phyloP scores from a whole-genome alignment of 2,329 filamentous ascomycete genomes.

The Decorospora gaudefroyi region DNA sequence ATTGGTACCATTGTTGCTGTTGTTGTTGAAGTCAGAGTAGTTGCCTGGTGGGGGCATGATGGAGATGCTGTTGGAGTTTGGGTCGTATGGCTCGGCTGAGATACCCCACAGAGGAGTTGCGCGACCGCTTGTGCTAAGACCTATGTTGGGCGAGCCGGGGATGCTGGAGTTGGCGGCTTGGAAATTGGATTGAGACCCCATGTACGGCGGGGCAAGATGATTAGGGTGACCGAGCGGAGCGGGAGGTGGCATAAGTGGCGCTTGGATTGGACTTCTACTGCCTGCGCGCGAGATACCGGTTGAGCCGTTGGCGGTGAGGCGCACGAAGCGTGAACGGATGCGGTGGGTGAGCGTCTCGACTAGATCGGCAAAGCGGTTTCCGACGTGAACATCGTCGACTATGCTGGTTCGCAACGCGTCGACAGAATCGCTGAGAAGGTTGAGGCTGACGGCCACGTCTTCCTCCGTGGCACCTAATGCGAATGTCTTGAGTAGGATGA shows the following conservation, averaged over 20 bases:
- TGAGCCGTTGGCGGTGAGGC: slow-evolving; percentile 57
- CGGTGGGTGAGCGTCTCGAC: slow-evolving; percentile 78
- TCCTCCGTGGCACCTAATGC: slow-evolving; percentile 77
- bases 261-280: slow-evolving; percentile 33
- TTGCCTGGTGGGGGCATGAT: slow-evolving; percentile 56
- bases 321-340: slow-evolving; percentile 71
- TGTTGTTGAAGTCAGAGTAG: slow-evolving; percentile 19
- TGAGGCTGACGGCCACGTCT: slow-evolving; percentile 75
- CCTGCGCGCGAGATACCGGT: slow-evolving; percentile 47
- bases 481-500: slow-evolving; percentile 84
- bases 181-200: slow-evolving; percentile 19
- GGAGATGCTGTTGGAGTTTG: slow-evolving; percentile 49
- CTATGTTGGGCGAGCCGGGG: slow-evolving; percentile 34
- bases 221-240: slow-evolving; percentile 20
- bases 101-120: slow-evolving; percentile 52
- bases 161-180: slow-evolving; percentile 28
- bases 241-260: slow-evolving; percentile 44
- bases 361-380: slow-evolving; percentile 81
- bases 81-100: slow-evolving; percentile 52
- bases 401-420: slow-evolving; percentile 75
- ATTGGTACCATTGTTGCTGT: slow-evolving; percentile 23
- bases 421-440: slow-evolving; percentile 74
- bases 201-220: slow-evolving; percentile 23
- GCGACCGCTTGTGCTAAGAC: slow-evolving; percentile 38
- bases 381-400: slow-evolving; percentile 82